phyloP scores from a whole-genome alignment of 2,329 filamentous ascomycete species.

The Stagonosporopsis chrysanthemi region DNA sequence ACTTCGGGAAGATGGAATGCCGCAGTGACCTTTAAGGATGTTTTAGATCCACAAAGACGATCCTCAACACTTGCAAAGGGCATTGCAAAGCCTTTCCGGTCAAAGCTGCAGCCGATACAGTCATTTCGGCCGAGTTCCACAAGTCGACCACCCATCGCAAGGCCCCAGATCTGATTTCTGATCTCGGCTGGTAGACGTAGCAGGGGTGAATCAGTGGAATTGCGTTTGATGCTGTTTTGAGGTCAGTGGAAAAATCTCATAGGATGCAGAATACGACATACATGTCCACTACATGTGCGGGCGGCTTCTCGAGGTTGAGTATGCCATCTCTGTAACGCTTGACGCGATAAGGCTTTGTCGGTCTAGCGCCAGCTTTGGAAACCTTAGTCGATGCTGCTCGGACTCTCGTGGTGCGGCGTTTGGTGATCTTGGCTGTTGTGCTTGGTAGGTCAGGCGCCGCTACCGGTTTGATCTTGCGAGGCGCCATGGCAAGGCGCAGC shows the following conservation, averaged over 20 bases:
- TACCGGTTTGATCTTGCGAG: no score
- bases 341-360: background rate
- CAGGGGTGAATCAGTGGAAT: background rate
- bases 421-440: background rate
- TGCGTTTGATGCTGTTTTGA: background rate
- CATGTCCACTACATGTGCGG: background rate
- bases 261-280: background rate
- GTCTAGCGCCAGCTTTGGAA: no score
- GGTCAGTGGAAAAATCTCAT: background rate
- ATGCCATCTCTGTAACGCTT: background rate
- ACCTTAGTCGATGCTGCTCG: background rate
- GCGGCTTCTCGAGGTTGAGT: background rate
- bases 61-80: background rate
- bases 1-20: no score
- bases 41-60: no score
- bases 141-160: background rate
- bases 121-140: background rate
- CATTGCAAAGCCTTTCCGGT: background rate
- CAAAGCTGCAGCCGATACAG: no score
- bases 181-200: background rate
- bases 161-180: background rate
- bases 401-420: background rate
- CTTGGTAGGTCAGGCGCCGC: no score
- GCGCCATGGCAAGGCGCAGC: no score
- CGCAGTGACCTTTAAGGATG: no score